Percentiles rank a stretch among this genome's conserved stretches.
These are phyloP conservation scores for Fusarium coicis DNA, from an alignment of 2,329 filamentous ascomycete genomes.

Conservation along the genomic window DNA sequence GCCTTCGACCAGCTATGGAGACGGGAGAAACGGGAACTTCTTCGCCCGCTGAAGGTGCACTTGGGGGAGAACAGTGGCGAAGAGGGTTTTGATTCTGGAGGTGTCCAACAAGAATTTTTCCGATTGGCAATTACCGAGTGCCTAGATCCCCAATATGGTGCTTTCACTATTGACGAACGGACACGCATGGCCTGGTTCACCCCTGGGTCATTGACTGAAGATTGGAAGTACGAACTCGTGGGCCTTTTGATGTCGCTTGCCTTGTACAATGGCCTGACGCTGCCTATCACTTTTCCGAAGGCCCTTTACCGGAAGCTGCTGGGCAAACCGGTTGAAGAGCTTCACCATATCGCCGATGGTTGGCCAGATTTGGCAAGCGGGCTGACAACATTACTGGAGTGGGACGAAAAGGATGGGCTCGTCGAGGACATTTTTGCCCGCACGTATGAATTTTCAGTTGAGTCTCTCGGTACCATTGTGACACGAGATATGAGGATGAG, in stretches of 20 bases:
- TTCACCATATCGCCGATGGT: conserved; percentile 84
- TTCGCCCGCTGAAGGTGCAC: conserved; percentile 88
- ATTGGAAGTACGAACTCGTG: conserved; percentile 91
- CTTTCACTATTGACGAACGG: conserved; percentile 80
- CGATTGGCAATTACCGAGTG: conserved; percentile 83
- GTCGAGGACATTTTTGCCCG: conserved; percentile 85
- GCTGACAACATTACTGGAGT: conserved; percentile 77
- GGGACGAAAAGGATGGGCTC: conserved; percentile 78
- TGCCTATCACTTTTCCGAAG: conserved; percentile 89
- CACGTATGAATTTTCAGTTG: conserved; percentile 85
- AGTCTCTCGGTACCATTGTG: conserved; percentile 66
- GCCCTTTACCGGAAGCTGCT: conserved; percentile 86
- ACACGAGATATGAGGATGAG: conserved; percentile 65
- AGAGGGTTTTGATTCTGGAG: conserved; percentile 91
- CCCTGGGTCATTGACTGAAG: conserved; percentile 81
- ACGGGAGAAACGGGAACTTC: conserved; percentile 81
- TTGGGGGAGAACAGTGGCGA: conserved; percentile 86
- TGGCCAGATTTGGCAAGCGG: conserved; percentile 86
- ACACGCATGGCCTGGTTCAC: conserved; percentile 90
- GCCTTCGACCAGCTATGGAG: conserved; percentile 91
- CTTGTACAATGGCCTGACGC: conserved; percentile 90
- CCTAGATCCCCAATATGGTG: conserved; percentile 79
- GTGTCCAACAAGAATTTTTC: conserved; percentile 97
- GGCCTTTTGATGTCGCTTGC: conserved; percentile 90
- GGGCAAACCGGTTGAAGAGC: conserved; percentile 71